Evolutionary conservation across 257 asterid genomes (phyloP).

Genomic region (Coffea canephora): DNA sequence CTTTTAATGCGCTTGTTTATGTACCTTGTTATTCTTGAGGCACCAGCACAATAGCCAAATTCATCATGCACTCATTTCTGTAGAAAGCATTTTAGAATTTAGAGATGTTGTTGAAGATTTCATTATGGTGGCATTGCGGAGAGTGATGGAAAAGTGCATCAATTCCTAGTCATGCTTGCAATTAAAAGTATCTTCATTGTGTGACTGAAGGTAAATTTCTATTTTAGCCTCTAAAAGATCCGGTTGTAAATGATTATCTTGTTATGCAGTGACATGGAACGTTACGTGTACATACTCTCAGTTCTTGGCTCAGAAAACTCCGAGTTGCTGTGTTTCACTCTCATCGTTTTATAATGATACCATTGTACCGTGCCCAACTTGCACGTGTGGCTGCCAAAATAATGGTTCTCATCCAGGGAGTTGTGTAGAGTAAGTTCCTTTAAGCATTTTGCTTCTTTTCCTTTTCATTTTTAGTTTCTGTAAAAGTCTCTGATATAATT

Average conservation of each 20-base stretch:
- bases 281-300: constrained; percentile 81
- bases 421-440: constrained; percentile 62
- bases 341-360: constrained; percentile 86
- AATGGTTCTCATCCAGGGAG: constrained; percentile 61
- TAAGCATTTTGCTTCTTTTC: neutral
- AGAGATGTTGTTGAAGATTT: neutral
- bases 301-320: constrained; percentile 84
- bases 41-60: neutral
- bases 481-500: neutral
- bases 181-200: neutral
- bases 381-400: constrained; percentile 89
- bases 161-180: neutral
- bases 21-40: neutral
- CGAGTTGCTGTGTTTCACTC: constrained; percentile 80
- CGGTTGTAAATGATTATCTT: constrained; percentile 8
- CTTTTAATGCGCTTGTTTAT: neutral
- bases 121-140: neutral
- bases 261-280: constrained; percentile 47
- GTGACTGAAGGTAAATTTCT: neutral
- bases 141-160: neutral
- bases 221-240: neutral
- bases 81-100: neutral
- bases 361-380: constrained; percentile 89
- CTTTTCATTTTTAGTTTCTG: neutral
- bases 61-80: too few species aligned